phyloP scores from a whole-genome alignment of 1,139 yeast species.

The Lodderomyces beijingensis region DNA sequence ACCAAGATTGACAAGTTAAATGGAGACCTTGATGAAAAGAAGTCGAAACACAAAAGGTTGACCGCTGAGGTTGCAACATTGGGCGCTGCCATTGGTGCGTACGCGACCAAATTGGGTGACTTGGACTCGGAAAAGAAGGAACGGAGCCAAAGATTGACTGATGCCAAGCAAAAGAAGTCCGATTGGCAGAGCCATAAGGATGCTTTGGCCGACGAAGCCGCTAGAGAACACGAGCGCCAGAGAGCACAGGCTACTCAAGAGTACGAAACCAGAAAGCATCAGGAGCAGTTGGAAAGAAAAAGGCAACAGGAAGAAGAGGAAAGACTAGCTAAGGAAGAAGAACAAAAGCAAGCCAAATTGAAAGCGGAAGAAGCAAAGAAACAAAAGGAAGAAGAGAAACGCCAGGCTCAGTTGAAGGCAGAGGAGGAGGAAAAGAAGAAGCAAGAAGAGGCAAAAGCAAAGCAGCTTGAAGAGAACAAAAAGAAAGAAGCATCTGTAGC shows the following conservation, averaged over 20 bases:
- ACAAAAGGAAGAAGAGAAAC: conserved; percentile 34
- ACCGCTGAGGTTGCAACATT: conserved; percentile 44
- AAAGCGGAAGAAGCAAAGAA: conserved; percentile 27
- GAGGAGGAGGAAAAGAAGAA: conserved; percentile 18
- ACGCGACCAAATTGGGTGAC: conserved; percentile 39
- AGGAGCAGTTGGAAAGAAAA: conserved; percentile 44
- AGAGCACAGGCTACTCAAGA: conserved; percentile 46
- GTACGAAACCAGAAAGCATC: conserved; percentile 42
- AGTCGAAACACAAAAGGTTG: conserved; percentile 33
- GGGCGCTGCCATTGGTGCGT: conserved; percentile 41
- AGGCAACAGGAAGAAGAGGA: conserved; percentile 34
- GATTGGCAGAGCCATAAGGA: conserved; percentile 46
- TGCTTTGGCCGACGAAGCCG: conserved; percentile 33
- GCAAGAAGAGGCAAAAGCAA: conserved; percentile 15
- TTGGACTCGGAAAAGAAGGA: conserved; percentile 37
- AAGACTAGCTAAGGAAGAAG: conserved; percentile 23
- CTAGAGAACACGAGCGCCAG: conserved; percentile 42
- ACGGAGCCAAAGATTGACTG: conserved; percentile 33
- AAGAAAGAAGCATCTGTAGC: conserved; percentile 20
- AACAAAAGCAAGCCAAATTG: conserved; percentile 27
- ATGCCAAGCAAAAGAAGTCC: conserved; percentile 37
- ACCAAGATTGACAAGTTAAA: conserved; percentile 31
- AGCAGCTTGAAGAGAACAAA: conserved; percentile 17
- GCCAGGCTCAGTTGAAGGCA: conserved; percentile 25
- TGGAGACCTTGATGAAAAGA: conserved; percentile 33